phyloP scores from a whole-genome alignment of 2,329 filamentous ascomycete genomes.

The Metarhizium humberi region DNA sequence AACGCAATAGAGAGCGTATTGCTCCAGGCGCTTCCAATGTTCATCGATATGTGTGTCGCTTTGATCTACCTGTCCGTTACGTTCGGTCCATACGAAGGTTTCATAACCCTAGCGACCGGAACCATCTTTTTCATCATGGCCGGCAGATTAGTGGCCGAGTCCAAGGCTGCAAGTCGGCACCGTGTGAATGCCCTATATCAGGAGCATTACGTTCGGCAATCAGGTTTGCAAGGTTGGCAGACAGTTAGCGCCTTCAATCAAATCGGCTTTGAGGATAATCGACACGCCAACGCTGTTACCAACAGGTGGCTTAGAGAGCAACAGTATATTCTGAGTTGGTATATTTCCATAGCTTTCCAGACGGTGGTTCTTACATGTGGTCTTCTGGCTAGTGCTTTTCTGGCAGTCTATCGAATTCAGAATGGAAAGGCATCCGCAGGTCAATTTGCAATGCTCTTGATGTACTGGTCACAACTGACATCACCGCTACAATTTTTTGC shows the following conservation, averaged over 20 bases:
- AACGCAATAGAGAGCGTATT: conserved; percentile 48
- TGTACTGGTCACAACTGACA: conserved; percentile 67
- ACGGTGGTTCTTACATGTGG: conserved; percentile 59
- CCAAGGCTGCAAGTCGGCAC: conserved; percentile 38
- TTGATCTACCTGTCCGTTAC: conserved; percentile 49
- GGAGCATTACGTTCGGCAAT: conserved; percentile 45
- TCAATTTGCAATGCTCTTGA: conserved; percentile 61
- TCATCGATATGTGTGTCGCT: conserved; percentile 51
- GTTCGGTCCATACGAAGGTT: conserved; percentile 52
- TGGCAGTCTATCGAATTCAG: conserved; percentile 57
- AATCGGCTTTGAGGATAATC: conserved; percentile 44
- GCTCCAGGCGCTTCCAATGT: conserved; percentile 48
- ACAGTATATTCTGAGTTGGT: conserved; percentile 31
- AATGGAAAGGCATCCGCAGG: conserved; percentile 51
- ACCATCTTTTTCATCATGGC: conserved; percentile 47
- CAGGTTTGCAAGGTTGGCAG: conserved; percentile 49
- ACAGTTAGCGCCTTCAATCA: conserved; percentile 53
- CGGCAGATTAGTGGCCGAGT: conserved; percentile 39
- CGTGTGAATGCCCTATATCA: conserved; percentile 44
- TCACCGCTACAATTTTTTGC: conserved; percentile 63
- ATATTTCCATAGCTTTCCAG: conserved; percentile 45
- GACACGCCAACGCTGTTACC: conserved; percentile 41
- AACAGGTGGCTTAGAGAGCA: conserved; percentile 28
- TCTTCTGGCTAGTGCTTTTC: conserved; percentile 52
- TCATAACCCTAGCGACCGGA: conserved; percentile 51